Percentiles rank a stretch among this genome's conserved stretches.
Conservation (phyloP, 345 rosid species). For the Murraya paniculata region DNA sequence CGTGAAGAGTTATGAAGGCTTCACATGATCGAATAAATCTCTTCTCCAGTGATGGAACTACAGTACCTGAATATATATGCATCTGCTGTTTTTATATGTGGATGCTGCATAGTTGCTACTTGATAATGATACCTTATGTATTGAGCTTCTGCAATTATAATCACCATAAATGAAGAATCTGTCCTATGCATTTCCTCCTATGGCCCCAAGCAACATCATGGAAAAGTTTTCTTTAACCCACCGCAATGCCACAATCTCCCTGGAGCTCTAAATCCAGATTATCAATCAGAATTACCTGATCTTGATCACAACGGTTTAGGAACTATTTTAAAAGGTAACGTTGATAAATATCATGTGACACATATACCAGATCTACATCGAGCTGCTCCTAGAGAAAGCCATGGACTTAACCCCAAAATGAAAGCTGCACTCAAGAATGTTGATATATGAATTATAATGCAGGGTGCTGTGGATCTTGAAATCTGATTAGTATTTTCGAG, state of each 20-base stretch:
- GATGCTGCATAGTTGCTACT: not conserved
- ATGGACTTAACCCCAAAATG: too few relatives aligned
- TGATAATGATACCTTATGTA: not conserved
- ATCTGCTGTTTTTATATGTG: not conserved
- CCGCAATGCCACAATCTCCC: not conserved
- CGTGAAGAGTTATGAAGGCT: not conserved
- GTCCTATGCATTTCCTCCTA: not conserved
- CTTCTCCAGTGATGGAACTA: not conserved
- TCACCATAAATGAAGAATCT: not conserved
- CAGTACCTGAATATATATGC: not conserved
- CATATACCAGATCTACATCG: not conserved
- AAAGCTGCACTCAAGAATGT: too few relatives aligned
- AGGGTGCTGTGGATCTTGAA: not conserved
- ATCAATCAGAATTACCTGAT: not conserved
- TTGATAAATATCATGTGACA: not conserved
- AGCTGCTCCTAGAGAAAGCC: not conserved
- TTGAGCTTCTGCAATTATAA: not conserved
- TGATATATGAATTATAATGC: not conserved
- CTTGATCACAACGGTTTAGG: not conserved
- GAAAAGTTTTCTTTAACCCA: too few relatives aligned
- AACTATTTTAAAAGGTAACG: not conserved
- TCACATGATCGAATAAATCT: not conserved
- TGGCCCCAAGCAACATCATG: too few relatives aligned
- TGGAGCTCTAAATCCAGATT: not conserved
- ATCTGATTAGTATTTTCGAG: not conserved